These are phyloP conservation scores for Selenicereus undatus DNA, from an alignment of 148 eudicot genomes.

Conservation along the genomic window DNA sequence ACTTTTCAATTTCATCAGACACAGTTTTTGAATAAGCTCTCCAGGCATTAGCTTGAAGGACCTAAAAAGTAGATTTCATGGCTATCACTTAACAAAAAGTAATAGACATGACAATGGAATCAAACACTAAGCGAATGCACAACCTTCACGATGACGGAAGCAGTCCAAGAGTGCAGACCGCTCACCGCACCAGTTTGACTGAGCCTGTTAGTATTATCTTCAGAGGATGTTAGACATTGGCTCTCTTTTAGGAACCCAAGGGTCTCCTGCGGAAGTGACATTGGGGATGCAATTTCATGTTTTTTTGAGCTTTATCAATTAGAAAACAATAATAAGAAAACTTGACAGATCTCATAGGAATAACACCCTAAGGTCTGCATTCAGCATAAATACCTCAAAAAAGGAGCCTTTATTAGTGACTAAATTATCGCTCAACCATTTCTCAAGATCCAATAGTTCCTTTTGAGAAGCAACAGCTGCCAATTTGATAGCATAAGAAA, in stretches of 20 bases:
- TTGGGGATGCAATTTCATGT: constrained; percentile 6
- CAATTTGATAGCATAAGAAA: constrained; percentile 54
- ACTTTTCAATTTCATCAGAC: constrained; percentile 59
- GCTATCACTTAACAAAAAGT: neutral
- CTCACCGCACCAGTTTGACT: constrained; percentile 41
- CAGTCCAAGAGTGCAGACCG: constrained; percentile 40
- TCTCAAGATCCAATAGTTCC: constrained; percentile 76
- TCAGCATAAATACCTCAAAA: constrained; percentile 53
- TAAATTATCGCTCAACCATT: constrained; percentile 63
- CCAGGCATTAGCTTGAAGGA: constrained; percentile 61
- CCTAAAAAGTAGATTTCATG: constrained; percentile 36
- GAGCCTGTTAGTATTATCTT: constrained; percentile 41
- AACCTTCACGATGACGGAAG: constrained; percentile 64
- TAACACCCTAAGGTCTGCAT: constrained; percentile 9
- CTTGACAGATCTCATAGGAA: neutral
- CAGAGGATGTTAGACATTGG: constrained; percentile 40
- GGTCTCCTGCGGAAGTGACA: constrained; percentile 56
- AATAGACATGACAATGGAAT: neutral
- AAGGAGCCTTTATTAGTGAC: constrained; percentile 43
- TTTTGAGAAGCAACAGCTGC: constrained; percentile 69
- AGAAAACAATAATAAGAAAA: neutral
- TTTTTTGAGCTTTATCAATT: neutral
- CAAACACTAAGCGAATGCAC: constrained; percentile 10
- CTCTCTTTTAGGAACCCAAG: constrained; percentile 59
- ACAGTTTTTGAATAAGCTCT: constrained; percentile 40